Evolutionary conservation across 108 stramenopile genomes (phyloP).

Genomic region (Skeletonema tropicum): DNA sequence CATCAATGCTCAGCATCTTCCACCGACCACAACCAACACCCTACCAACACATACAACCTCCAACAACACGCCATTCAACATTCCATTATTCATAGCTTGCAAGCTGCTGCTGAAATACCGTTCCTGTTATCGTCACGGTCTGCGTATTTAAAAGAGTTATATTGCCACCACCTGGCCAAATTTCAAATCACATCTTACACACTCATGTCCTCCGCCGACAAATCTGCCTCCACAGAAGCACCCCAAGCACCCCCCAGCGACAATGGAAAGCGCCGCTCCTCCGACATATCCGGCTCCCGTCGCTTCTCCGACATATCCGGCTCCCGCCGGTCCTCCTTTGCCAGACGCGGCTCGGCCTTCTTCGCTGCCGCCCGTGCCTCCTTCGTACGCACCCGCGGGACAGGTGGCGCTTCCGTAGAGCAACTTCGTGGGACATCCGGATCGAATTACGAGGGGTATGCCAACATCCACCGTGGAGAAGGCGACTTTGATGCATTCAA

Average conservation of each 20-base stretch:
- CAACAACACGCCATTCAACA: too few species aligned
- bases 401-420: conserved; percentile 67
- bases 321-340: too few species aligned
- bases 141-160: too few species aligned
- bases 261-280: not conserved
- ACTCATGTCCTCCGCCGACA: not conserved
- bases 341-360: conserved; percentile 25
- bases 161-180: too few species aligned
- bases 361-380: conserved; percentile 37
- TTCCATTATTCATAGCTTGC: too few species aligned
- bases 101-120: too few species aligned
- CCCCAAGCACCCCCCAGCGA: not conserved
- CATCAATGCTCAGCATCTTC: too few species aligned
- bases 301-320: not conserved
- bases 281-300: not conserved
- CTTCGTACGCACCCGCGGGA: conserved; percentile 60
- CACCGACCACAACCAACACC: too few species aligned
- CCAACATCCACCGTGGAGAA: conserved; percentile 61
- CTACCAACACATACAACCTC: too few species aligned
- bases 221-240: not conserved
- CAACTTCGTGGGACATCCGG: conserved; percentile 76
- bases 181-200: too few species aligned
- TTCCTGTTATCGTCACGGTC: too few species aligned
- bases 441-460: conserved; percentile 81
- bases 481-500: conserved; percentile 27